Base-by-base conservation (phyloP, 2,329 filamentous ascomycete genomes). In the Fusarium denticulatum region DNA sequence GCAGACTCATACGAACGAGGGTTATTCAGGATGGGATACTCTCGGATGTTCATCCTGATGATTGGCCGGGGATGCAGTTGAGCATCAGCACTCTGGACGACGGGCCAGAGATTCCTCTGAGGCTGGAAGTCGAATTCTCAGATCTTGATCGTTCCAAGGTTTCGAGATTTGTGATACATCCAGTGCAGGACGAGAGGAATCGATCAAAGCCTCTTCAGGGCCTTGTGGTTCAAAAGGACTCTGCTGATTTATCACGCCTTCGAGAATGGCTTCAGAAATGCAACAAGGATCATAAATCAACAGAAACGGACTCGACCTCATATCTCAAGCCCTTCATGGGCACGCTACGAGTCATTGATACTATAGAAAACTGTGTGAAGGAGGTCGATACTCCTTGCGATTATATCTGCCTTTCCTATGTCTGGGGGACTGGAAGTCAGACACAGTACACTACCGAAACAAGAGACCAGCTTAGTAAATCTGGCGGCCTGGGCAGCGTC, bases 391-490 rank as follows among this genome's bases (percentile, higher is more conserved):
- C 40, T 1, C 66, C 66, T 7, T 71, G 55, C 20, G 53, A 61
- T 11, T 71, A 70, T 5, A 50, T 55, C 13, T 71, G 68, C 3
- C 60, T 71, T 22, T 71, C 68, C 0, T 71, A 71, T 15, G 68
- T 71, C 6, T 71, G 66, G 68, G 68, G 68, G 14, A 70, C 61
- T 11, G 68, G 68, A 6, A 70, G 55, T 9, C 66, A 71, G 16
- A 61, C 45, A 37, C 68, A 71, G 26, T 71, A 60, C 43, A 71
- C 68, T 22, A 70, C 60, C 18, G 14, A 57, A 4, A 71, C 66
- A 16, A 57, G 15, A 22, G 42, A 34, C 4, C 30, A 36, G 4
- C 36, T 71, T 1, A 28, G 68, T 1, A 43, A 6, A 1, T 30
- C 45, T 4, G 49, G 60, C 7, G 49, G 34, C 1, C 32, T 71